Base-by-base conservation (phyloP, 441 rosid genomes). In the Eutrema salsugineum region DNA sequence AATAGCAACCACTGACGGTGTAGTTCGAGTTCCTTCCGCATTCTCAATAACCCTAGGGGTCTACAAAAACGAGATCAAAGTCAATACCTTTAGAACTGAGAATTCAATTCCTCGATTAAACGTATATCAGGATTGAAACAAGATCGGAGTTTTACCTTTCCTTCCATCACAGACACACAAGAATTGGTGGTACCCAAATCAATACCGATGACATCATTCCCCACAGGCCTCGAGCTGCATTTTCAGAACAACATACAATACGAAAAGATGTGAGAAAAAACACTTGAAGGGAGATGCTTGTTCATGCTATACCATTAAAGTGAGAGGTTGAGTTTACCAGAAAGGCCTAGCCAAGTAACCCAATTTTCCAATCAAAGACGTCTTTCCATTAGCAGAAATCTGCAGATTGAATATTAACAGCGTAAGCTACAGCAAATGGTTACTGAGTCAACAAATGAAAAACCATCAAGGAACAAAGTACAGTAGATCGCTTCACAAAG, bases 111-210 rank as follows among this genome's bases (percentile, higher is more conserved):
- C 28, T 24, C 15, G 15, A 60, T 3, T 44, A 20, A 15, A 0
- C 24, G 24, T 3, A 11, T 10, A 44, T 27, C 1, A 39, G 10
- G 14, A 54, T 36, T 28, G 20, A 49, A 4, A 5, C 33, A 12
- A 30, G 4, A 22, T 22, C 7, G 8, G 5, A 17, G 33, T 1
- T 68, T 71, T 49, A 83, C 89, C 83, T 83, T 83, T 69, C 89
- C 89, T 30, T 83, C 87, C 88, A 83, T 85, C 38, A 83, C 82
- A 2, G 83, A 44, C 8, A 85, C 88, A 71, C 88, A 85, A 36
- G 86, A 83, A 58, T 85, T 85, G 50, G 88, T 85, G 11, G 88
- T 85, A 59, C 88, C 86, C 71, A 85, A 71, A 71, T 83, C 88
- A 53, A 85, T 85, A 73, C 88, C 88, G 2, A 85, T 81, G 33